phyloP scores from a whole-genome alignment of 1,284 basidiomycete genomes.

The Fomitopsis pinicola region DNA sequence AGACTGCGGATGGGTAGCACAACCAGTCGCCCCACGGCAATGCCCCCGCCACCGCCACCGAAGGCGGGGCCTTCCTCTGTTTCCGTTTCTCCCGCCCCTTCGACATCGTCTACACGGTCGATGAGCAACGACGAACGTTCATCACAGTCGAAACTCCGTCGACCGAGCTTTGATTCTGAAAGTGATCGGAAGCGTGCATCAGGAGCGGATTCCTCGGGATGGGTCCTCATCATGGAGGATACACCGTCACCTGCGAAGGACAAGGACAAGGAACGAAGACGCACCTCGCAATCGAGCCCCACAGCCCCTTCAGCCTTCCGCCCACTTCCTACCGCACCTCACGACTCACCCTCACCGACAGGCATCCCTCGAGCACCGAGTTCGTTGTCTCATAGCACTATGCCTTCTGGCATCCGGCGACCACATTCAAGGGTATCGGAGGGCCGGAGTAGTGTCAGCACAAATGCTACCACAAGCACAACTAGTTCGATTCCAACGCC shows the following conservation, averaged over 20 bases:
- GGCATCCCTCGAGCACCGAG: conserved; percentile 28
- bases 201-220: conserved; percentile 61
- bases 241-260: conserved; percentile 65
- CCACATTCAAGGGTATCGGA: conserved; percentile 68
- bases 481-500: conserved; percentile 57
- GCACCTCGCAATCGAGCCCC: conserved; percentile 53
- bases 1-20: conserved; percentile 74
- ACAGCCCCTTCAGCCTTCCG: conserved; percentile 28
- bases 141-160: conserved; percentile 18
- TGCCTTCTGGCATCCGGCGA: conserved; percentile 43
- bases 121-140: conserved; percentile 23
- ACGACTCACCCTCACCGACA: conserved; percentile 29
- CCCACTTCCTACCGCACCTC: conserved; percentile 30
- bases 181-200: conserved; percentile 32
- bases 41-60: conserved; percentile 29
- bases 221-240: conserved; percentile 82
- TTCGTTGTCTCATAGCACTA: conserved; percentile 35
- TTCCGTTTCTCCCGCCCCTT: conserved; percentile 22
- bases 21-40: conserved; percentile 41
- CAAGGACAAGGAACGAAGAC: conserved; percentile 48
- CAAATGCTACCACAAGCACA: conserved; percentile 41
- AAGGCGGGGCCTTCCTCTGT: conserved; percentile 17
- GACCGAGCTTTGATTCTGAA: conserved; percentile 29
- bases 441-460: conserved; percentile 44
- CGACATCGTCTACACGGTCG: conserved; percentile 26